Evolutionary conservation across 1,284 basidiomycete genomes (phyloP), one percentile per base, ranked within the genome.

Genomic region (Singerocomus inundabilis): DNA sequence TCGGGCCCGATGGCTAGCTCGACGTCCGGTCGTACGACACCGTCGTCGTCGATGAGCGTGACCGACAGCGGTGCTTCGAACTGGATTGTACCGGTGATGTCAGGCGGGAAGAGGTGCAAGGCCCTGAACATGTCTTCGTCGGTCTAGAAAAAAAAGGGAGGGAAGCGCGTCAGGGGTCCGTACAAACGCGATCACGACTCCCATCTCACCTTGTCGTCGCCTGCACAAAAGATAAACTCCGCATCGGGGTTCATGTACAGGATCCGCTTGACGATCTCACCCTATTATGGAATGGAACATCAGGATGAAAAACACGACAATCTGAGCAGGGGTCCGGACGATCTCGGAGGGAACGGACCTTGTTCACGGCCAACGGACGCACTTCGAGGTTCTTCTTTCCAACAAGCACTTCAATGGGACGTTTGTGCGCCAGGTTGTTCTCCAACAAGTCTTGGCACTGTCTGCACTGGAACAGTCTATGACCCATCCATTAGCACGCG

Each of bases 321-420:
- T 35, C 21, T 26, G 9, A 46, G 33, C 4, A 37, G 15, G 11
- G n/a, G 5, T 7, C 24, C 11, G 39, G 35, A 9, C 21, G 35
- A 36, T 48, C 37, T 41, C 9, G 37, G n/a, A 24, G 24, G 7
- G 12, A 24, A 54, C 58, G 21, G 57, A 78, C 76, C 80, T 99
- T 98, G 80, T 98, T 98, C 61, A 98, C 84, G 1, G 93, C 94
- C 48, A 91, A 79, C 32, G 95, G 96, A 51, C 96, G 85, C 24
- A 98, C 95, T 73, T 99, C 96, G 46, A 99, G 79, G 70, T 98
- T 98, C 84, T 98, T 98, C 78, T 98, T 98, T 31, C 96, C 96
- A 32, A 94, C 88, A 44, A 95, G 82, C 6, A 95, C 91, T 70
- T 95, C 92, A 51, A 95, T 94, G 4, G 92, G 91, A 46, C 92